Evolutionary conservation across 169 alveolate species (phyloP), one percentile per base, ranked within the genome.

Genomic region (Cryptosporidium canis): DNA sequence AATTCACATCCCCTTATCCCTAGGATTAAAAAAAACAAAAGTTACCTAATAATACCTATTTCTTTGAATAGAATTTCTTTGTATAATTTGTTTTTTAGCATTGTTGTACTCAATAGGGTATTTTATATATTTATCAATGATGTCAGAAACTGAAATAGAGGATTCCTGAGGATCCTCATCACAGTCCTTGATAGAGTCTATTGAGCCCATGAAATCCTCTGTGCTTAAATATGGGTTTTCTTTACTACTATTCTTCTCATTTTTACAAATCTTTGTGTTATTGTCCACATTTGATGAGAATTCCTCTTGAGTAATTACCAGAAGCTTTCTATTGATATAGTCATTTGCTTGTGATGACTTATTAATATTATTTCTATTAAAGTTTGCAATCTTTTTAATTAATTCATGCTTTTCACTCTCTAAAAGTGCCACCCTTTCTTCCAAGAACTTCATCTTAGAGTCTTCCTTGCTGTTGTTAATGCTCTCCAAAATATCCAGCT

Each of bases 31-130:
- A n/a, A n/a, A n/a, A n/a, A n/a, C n/a, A n/a, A n/a, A n/a, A 27
- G 24, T 35, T 29, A 56, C 7, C 18, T 33, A 72, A 41, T 44
- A 77, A 58, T 77, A 77, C 16, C 64, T 55, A 77, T 77, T 77
- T 58, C 87, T 55, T 61, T 77, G 77, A 77, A 77, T 41, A 39
- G 72, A 61, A 11, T 61, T 77, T 27, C 48, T 77, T 31, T 77
- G 87, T 27, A 77, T 44, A 35, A n/a, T 77, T 61, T 77, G 65
- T 39, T 24, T 77, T 61, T 58, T 77, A 1, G 47, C 47, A 16
- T 58, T 37, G 21, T 14, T 51, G 31, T 58, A 18, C 0, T 77
- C 87, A 21, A 70, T 12, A 21, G 87, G 87, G 39, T 61, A 77
- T 12, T 77, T 77, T 35, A 77, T 61, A 44, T 77, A 77, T 31